Conservation (phyloP, 371 early-diverging fungal genomes). For the Mucor mucedo region DNA sequence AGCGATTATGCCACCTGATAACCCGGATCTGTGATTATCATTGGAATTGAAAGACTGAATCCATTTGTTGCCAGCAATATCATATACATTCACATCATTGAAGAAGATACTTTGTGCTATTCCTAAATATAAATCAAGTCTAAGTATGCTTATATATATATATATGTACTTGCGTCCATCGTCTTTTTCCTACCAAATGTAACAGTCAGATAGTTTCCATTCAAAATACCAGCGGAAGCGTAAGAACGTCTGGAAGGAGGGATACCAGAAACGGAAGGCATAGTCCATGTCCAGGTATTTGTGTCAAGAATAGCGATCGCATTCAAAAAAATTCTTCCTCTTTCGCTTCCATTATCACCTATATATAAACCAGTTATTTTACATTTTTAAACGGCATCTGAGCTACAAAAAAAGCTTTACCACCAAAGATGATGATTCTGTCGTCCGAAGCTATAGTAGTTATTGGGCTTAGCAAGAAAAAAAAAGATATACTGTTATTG, state of each 20-base stretch:
- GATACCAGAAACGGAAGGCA: slow-evolving; percentile 36
- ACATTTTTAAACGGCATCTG: neutral
- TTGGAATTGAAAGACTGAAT: slow-evolving; percentile 30
- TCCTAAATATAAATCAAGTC: slow-evolving; percentile 35
- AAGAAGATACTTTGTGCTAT: slow-evolving; percentile 38
- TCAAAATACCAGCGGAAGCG: slow-evolving; percentile 41
- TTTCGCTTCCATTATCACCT: slow-evolving; percentile 42
- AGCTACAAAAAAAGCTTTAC: slow-evolving; percentile 24
- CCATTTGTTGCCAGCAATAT: slow-evolving; percentile 34
- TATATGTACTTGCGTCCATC: neutral
- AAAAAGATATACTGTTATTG: neutral
- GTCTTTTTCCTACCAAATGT: slow-evolving; percentile 47
- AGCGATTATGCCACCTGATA: slow-evolving; percentile 48
- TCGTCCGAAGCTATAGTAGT: slow-evolving; percentile 41
- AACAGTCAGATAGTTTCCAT: slow-evolving; percentile 34
- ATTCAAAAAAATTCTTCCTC: slow-evolving; percentile 33
- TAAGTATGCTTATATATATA: neutral
- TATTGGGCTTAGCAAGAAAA: neutral
- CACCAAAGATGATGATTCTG: slow-evolving; percentile 51
- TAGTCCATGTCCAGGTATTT: slow-evolving; percentile 47
- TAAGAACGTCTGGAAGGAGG: slow-evolving; percentile 48
- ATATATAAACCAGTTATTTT: neutral
- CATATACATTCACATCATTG: slow-evolving; percentile 50
- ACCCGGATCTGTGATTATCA: neutral
- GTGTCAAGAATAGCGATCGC: slow-evolving; percentile 46